These are phyloP conservation scores for Quercus mongolica DNA, from an alignment of 306 rosid genomes.

Conservation along the genomic window DNA sequence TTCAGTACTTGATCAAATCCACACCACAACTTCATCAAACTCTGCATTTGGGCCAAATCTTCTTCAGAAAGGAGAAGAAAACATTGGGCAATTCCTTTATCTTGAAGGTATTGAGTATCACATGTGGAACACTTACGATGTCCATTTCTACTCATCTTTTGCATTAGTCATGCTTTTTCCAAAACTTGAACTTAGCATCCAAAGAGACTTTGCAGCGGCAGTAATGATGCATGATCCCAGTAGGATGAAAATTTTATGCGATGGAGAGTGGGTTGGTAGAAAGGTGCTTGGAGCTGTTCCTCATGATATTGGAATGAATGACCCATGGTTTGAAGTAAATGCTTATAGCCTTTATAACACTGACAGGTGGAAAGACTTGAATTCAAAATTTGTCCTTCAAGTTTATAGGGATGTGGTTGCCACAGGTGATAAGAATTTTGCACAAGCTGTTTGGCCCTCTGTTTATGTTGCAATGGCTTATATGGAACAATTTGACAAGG, in stretches of 20 bases:
- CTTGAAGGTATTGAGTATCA: conserved; percentile 88
- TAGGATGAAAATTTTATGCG: conserved; percentile 53
- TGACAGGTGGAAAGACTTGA: conserved; percentile 98
- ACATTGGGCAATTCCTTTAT: conserved; percentile 90
- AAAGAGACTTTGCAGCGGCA: conserved; percentile 95
- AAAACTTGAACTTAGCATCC: conserved; percentile 89
- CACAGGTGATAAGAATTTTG: conserved; percentile 89
- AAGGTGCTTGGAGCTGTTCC: conserved; percentile 98
- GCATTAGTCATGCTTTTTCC: conserved; percentile 80
- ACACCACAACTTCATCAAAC: conserved; percentile 44
- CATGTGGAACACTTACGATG: conserved; percentile 96
- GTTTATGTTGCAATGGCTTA: conserved; percentile 92
- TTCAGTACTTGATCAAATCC: conserved; percentile 56
- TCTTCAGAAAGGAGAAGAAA: conserved; percentile 91
- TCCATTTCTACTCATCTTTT: conserved; percentile 90
- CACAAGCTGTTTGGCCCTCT: conserved; percentile 91
- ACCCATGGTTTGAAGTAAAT: conserved; percentile 97
- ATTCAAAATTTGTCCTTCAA: conserved; percentile 96
- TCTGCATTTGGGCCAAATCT: conserved; percentile 77
- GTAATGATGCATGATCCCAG: conserved; percentile 96
- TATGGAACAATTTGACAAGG: conserved; percentile 93
- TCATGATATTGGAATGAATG: conserved; percentile 85
- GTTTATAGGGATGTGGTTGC: conserved; percentile 90
- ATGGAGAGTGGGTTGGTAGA: conserved; percentile 68
- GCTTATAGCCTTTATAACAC: conserved; percentile 64